phyloP scores from a whole-genome alignment of 2,329 filamentous ascomycete species.

The Arthrobotrys musiformis region DNA sequence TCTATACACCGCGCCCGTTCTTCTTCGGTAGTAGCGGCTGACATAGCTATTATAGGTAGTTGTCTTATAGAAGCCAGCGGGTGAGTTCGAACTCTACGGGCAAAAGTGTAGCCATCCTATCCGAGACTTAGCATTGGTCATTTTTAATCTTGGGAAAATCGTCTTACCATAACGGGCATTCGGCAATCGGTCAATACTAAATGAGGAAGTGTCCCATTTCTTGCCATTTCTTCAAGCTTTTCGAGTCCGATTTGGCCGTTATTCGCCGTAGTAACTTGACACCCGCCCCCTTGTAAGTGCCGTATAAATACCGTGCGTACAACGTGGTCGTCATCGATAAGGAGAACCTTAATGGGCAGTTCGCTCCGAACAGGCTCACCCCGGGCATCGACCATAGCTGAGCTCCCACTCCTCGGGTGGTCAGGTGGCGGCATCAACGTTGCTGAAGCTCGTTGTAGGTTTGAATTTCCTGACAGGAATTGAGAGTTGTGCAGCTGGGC shows the following conservation, averaged over 20 bases:
- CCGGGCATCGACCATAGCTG: conserved; percentile 11
- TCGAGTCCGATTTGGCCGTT: conserved; percentile 39
- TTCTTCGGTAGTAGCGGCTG: conserved; percentile 45
- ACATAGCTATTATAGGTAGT: conserved; percentile 47
- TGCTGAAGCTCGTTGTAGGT: neutral
- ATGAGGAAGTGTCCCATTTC: conserved; percentile 25
- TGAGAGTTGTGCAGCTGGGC: conserved; percentile 25
- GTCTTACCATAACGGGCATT: conserved; percentile 47
- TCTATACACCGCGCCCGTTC: conserved; percentile 27
- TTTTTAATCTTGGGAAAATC: neutral
- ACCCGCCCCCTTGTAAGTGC: conserved; percentile 28
- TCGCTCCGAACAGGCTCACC: too few relatives aligned
- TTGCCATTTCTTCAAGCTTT: conserved; percentile 18
- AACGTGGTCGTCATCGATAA: conserved; percentile 45
- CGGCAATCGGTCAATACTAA: conserved; percentile 49
- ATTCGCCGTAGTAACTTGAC: conserved; percentile 22
- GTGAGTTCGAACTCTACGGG: conserved; percentile 38
- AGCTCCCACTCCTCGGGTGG: neutral
- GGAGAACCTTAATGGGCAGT: conserved; percentile 20
- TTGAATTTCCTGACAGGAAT: neutral
- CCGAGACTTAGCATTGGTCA: neutral
- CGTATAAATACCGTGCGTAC: conserved; percentile 28
- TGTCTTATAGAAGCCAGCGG: conserved; percentile 18
- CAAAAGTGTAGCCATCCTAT: conserved; percentile 53
- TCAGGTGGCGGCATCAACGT: conserved; percentile 38